Evolutionary conservation across 177 flowering plant species (phyloP), one percentile per base, ranked within the genome.

Genomic region (Vitis hybrid): DNA sequence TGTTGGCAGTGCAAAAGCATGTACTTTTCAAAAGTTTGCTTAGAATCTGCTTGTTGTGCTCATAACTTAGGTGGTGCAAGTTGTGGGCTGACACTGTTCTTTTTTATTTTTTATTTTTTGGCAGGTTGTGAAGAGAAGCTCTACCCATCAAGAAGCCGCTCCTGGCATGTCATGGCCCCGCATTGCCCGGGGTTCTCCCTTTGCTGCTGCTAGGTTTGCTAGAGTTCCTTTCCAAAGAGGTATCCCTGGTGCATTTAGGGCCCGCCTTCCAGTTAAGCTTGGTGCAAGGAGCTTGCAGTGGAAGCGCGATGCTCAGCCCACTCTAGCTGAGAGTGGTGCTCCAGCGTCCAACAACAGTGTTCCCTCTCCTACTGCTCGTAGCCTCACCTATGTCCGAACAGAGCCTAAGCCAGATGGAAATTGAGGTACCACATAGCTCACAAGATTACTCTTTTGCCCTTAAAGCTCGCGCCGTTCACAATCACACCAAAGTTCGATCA

Each of bases 251-350:
- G 70, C 74, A 21, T 86, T 76, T 72, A 75, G 92, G 75, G 39
- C 77, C 45, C 92, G 87, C 14, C 79, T 66, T 45, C 76, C 86
- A 8, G 14, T 87, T 16, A 89, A 80, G 72, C 62, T 79, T 57
- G 91, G 95, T 72, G 83, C 91, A 22, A 81, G 95, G 70, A 93
- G 95, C 72, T 55, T 93, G 68, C 97, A 93, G 84, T 93, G 98
- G 98, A 93, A 91, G 83, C 86, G 98, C 1, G 98, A 84, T 63
- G 72, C 84, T 56, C 82, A 80, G 21, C 31, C 72, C 12, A 53
- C 76, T 55, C 64, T 77, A 0, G 26, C 71, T 14, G 85, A 81
- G 19, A 72, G 62, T 76, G 80, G 78, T 61, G 68, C 71, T 18
- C 2, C 74, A 2, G 51, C 39, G 10, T 22, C 80, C 45, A 74